Evolutionary conservation across 2,329 filamentous ascomycete species (phyloP).

Genomic region (Aspergillus tubingensis): DNA sequence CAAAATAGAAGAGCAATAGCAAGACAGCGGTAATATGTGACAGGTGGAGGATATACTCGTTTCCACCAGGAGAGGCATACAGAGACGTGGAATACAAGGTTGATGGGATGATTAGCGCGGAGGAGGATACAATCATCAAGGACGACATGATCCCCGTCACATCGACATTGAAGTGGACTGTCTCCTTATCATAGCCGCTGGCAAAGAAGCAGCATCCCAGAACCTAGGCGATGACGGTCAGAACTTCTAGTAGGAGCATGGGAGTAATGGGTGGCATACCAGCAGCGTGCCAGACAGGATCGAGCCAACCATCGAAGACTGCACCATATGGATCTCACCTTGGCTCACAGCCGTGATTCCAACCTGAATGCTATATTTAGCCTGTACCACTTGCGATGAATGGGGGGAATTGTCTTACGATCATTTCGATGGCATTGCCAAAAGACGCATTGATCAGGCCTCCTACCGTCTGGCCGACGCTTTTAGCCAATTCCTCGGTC

Average conservation of each 20-base stretch:
- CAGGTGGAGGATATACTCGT: constrained; percentile 30
- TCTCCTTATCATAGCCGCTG: constrained; percentile 68
- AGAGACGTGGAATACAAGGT: constrained; percentile 21
- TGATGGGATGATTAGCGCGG: constrained; percentile 72
- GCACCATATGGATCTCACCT: constrained; percentile 73
- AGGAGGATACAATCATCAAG: constrained; percentile 71
- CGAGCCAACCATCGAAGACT: constrained; percentile 82
- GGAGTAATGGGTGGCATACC: background rate
- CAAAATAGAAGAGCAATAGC: constrained; percentile 54
- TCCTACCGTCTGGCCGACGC: constrained; percentile 9
- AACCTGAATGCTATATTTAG: constrained; percentile 10
- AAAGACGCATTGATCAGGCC: constrained; percentile 47
- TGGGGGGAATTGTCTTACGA: background rate
- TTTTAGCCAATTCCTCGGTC: constrained; percentile 9
- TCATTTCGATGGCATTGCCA: constrained; percentile 64
- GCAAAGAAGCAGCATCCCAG: constrained; percentile 85
- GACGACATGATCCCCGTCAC: constrained; percentile 82
- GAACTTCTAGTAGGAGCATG: too few species aligned
- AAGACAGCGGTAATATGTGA: constrained; percentile 58
- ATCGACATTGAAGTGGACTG: constrained; percentile 82
- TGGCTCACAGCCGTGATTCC: constrained; percentile 71
- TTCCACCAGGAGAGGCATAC: constrained; percentile 8
- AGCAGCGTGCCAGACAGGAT: constrained; percentile 83
- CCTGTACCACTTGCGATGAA: background rate
- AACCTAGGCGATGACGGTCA: constrained; percentile 45